Evolutionary conservation across 202 grass and related monocot species (phyloP).

Genomic region (Digitaria exilis): DNA sequence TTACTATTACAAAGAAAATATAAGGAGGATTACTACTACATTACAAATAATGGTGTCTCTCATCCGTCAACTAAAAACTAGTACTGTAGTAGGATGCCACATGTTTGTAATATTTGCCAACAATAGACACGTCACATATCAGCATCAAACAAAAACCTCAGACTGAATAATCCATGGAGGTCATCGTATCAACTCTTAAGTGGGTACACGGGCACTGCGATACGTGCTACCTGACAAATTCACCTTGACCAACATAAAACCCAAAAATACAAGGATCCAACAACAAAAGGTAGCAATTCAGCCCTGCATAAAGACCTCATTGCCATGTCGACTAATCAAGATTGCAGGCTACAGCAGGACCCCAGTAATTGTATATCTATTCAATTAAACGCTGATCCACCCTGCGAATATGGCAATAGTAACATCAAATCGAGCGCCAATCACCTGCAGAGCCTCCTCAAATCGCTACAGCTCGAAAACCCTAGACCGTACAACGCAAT

Average conservation of each 20-base stretch:
- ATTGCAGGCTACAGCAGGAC: slow-evolving; percentile 9
- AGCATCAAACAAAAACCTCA: not conserved
- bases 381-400: not conserved
- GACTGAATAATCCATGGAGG: not conserved
- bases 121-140: not conserved
- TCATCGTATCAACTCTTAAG: not conserved
- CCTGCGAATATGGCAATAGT: not conserved
- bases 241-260: not conserved
- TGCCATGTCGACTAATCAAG: not conserved
- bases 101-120: not conserved
- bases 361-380: not conserved
- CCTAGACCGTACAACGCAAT: slow-evolving; percentile 32
- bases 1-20: slow-evolving; percentile 12
- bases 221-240: not conserved
- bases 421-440: not conserved
- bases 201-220: not conserved
- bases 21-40: not conserved
- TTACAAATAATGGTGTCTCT: not conserved
- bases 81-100: not conserved
- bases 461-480: slow-evolving; percentile 36
- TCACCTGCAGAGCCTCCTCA: not conserved
- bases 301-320: not conserved
- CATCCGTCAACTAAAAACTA: not conserved
- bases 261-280: not conserved
- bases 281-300: not conserved